These are phyloP conservation scores for Spongiforma sp. DNA, from an alignment of 1,284 basidiomycete genomes.

Conservation along the genomic window DNA sequence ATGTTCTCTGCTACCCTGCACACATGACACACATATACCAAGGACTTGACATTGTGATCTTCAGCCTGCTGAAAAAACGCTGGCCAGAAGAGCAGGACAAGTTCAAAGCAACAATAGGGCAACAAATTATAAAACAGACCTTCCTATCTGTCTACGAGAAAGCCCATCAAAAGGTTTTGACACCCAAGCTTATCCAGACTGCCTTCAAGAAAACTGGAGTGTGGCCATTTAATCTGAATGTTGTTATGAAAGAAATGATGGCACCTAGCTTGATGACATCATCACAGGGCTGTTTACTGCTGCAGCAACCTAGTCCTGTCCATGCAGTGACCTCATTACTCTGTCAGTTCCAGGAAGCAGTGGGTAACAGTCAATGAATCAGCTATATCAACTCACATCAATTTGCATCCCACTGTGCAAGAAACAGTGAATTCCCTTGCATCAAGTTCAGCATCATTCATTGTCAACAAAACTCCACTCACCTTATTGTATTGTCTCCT, in stretches of 20 bases:
- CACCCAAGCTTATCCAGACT: fast-evolving
- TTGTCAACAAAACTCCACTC: background rate
- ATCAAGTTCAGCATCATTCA: conserved; percentile 7
- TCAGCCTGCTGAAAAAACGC: background rate
- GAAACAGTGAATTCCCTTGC: background rate
- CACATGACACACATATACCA: conserved; percentile 10
- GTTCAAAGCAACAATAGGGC: background rate
- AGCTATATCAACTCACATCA: background rate
- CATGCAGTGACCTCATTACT: background rate
- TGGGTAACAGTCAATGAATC: too few species aligned
- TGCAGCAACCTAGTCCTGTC: background rate
- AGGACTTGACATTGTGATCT: conserved; percentile 5
- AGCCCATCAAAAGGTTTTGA: background rate
- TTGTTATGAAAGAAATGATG: conserved; percentile 3
- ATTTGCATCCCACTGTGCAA: background rate
- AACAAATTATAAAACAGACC: background rate
- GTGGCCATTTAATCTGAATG: conserved; percentile 7
- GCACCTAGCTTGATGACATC: background rate
- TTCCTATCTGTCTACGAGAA: conserved; percentile 7
- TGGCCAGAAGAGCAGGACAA: background rate
- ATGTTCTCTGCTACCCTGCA: background rate
- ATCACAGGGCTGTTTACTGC: background rate
- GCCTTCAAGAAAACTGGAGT: conserved; percentile 1
- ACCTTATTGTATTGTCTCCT: background rate
- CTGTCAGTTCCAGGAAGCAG: background rate